Base-by-base conservation (phyloP, 2,329 filamentous ascomycete species). In the Penicillium polonicum region DNA sequence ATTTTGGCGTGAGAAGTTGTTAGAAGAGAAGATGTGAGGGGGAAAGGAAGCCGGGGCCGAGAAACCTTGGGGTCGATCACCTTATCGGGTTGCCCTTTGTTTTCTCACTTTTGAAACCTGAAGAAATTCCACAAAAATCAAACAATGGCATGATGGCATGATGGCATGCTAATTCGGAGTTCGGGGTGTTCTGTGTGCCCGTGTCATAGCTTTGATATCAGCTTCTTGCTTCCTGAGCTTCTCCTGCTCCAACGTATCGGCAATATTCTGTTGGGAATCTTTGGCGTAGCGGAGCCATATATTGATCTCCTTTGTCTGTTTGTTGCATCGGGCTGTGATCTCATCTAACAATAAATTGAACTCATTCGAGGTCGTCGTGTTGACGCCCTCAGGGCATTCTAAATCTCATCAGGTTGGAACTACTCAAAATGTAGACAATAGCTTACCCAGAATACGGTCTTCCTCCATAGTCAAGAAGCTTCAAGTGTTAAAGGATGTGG, bases 1-100 rank as follows among this genome's bases (percentile, higher is more conserved):
- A 74, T 73, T 41, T 65, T 70, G 64, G 27, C 17, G 31, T 52
- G 42, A 42, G 51, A 19, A 19, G 31, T 36, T 27, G 52, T 29
- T 23, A 8, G 36, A 33, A 25, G 36, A 25, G 52, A 51, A 31
- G 33, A 45, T 56, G 48, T 42, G 52, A 42, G 44, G 53, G 48
- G 45, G 49, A 46, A 42, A 42, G 39, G 21, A 44, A 15, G 23
- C 45, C 52, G 48, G 41, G 46, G 42, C 29, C 36, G 48, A 33
- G 38, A 52, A 7, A 52, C 8, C 15, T 38, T 52, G 49, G 38
- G 38, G 38, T 52, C 33, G 33, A 35, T 35, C 42, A 43, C n/a
- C n/a, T 23, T 17, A 25, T 52, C 21, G 12, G 29, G 10, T 17
- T 5, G 8, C 13, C 48, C 36, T 19, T 17, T 29, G 15, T n/a